A percentile compares a stretch with the other conserved stretches of the same genome.
These are phyloP conservation scores for Discostella stelligeroides DNA, from an alignment of 108 stramenopile genomes.

Conservation along the genomic window DNA sequence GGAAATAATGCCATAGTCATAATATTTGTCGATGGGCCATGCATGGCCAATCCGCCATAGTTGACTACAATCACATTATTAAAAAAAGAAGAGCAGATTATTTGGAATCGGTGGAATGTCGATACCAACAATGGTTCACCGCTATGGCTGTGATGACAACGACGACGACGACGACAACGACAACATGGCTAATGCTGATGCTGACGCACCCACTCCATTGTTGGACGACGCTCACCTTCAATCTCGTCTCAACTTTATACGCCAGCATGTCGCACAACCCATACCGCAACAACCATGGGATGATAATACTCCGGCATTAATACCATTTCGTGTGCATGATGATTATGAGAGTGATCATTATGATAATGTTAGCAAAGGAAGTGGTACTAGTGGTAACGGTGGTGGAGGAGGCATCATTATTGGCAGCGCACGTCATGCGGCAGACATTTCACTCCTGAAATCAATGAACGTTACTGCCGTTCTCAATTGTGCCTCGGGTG, in stretches of 20 bases:
- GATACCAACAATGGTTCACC: neutral
- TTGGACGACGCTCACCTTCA: conserved; percentile 40
- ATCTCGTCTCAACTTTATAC: conserved; percentile 54
- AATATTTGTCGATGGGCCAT: too few species aligned
- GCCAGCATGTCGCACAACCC: conserved; percentile 54
- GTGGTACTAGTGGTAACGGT: conserved; percentile 12
- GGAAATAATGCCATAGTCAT: too few species aligned
- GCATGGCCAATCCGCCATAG: too few species aligned
- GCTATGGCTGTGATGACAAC: neutral
- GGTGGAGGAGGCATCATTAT: conserved; percentile 58
- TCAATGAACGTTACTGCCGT: conserved; percentile 68
- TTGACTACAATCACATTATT: too few species aligned
- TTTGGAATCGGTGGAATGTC: neutral
- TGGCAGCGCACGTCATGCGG: conserved; percentile 67
- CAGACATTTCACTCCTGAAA: conserved; percentile 56
- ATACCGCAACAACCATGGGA: conserved; percentile 55
- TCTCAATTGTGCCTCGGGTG: conserved; percentile 77
- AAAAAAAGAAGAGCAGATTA: too few species aligned
- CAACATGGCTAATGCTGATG: neutral
- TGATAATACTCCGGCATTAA: conserved; percentile 37
- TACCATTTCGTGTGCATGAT: conserved; percentile 44
- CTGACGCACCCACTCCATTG: neutral
- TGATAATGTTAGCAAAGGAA: neutral
- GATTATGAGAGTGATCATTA: conserved; percentile 13
- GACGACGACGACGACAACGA: neutral